Evolutionary conservation across 345 rosid species (phyloP), one percentile per base, ranked within the genome.

Genomic region (Acer campestre): DNA sequence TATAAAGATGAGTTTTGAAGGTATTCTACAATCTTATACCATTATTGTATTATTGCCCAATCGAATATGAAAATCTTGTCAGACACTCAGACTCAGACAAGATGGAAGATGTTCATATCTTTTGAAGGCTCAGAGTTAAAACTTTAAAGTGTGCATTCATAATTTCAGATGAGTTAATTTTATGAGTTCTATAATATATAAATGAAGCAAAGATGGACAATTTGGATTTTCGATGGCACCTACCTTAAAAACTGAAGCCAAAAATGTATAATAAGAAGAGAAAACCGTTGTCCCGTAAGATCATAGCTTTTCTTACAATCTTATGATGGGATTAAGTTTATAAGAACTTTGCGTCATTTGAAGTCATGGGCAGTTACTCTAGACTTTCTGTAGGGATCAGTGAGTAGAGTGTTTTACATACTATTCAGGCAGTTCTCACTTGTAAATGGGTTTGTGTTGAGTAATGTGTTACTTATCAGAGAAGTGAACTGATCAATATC

Each of bases 251-350:
- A 22, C 58, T 68, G 11, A 68, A 14, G 12, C 20, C 58, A 12
- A 46, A 48, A 25, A 23, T 42, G 46, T 42, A 1, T 42, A 68
- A 4, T 22, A 48, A 68, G 72, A 22, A 68, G 56, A 48, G 58
- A 46, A 46, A 22, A 4, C 27, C 10, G 25, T 55, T 55, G 17
- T 53, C 13, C 48, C 46, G 31, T 16, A 31, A 38, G 35, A 55
- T 12, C 20, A 13, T 58, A 13, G 14, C 20, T 22, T 22, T 38
- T 58, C 40, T 1, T 40, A 1, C 22, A 1, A 0, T n/a, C 42
- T 35, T 56, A 27, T 70, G 16, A 16, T 70, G 10, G 59, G 63
- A 31, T 72, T 72, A 40, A 72, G 31, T 58, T 71, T 58, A 58
- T 31, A 38, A 35, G 48, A 59, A 58, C 40, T 25, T 72, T 29